Evolutionary conservation across 2,329 filamentous ascomycete genomes (phyloP), one percentile per base, ranked within the genome.

Genomic region (Penicillium verrucosum): DNA sequence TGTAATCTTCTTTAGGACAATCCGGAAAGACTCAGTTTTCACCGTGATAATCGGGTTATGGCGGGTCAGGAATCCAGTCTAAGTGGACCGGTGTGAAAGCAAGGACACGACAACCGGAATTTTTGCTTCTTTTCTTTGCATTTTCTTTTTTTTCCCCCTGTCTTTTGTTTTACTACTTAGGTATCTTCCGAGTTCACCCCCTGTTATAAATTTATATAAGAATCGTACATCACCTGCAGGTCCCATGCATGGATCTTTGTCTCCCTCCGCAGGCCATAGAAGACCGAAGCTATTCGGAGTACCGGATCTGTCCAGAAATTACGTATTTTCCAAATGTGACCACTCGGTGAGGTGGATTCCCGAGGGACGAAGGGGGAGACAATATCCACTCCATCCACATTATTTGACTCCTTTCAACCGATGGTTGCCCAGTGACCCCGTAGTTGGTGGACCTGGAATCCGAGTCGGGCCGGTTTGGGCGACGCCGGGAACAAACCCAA

Each of bases 381-480:
- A 11, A 36, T 51, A 56, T 54, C 60, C 59, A 63, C 61, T 14
- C 5, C 12, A 32, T 38, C 54, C 59, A 59, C 54, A 40, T 52
- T 38, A 32, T 21, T 29, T 38, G 48, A 27, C 60, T 57, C 58
- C 63, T 58, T 63, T 62, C 56, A 58, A 37, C 59, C 57, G 60
- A 47, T 54, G 60, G 63, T 64, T 63, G 63, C 60, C 64, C 64
- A 65, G 63, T 66, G 48, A 64, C 46, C 55, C 56, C 44, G 50
- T 58, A 48, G 53, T 48, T 65, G 59, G 64, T 65, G 63, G 63
- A 57, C 46, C 57, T 63, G 57, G 57, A 65, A 65, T 66, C 64
- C 64, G 64, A 66, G 50, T 66, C 64, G 64, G 64, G 63, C 64
- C 64, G 64, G 59, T 65, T 65, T 65, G 56, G 63, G 54, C 43